These are phyloP conservation scores for Musa balbisiana DNA, from an alignment of 202 grass and related monocot species.

Conservation along the genomic window DNA sequence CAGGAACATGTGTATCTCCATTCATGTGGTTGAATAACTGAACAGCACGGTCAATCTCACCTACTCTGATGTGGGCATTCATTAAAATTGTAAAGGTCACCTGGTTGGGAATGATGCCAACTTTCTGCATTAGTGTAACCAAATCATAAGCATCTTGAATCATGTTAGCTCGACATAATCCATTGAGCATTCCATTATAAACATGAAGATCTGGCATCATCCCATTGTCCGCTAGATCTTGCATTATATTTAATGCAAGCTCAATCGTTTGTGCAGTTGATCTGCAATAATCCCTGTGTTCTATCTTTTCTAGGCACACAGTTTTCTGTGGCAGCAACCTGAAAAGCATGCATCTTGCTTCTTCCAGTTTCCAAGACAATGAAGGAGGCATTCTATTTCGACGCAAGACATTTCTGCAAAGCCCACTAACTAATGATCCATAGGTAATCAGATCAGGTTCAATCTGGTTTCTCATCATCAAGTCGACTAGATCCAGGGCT, in stretches of 20 bases:
- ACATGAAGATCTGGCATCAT: slow-evolving; percentile 34
- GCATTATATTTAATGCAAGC: slow-evolving; percentile 15
- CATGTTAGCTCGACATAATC: slow-evolving; percentile 33
- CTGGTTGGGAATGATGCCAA: slow-evolving; percentile 31
- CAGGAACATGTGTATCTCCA: slow-evolving; percentile 6
- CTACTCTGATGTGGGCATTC: slow-evolving; percentile 21
- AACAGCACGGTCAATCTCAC: slow-evolving; percentile 30
- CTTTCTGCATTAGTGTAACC: slow-evolving; percentile 26
- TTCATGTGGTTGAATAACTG: slow-evolving; percentile 34
- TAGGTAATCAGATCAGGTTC: slow-evolving; percentile 31
- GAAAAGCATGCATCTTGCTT: slow-evolving; percentile 29
- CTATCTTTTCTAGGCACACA: background rate
- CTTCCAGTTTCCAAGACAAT: slow-evolving; percentile 20
- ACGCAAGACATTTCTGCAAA: slow-evolving; percentile 25
- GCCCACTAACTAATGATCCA: slow-evolving; percentile 25
- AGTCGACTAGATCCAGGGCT: slow-evolving; percentile 27
- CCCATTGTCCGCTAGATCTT: slow-evolving; percentile 26
- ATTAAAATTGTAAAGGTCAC: slow-evolving; percentile 36
- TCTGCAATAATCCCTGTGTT: background rate
- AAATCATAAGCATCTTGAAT: slow-evolving; percentile 31
- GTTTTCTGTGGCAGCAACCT: slow-evolving; percentile 28
- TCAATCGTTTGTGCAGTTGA: slow-evolving; percentile 17
- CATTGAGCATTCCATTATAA: slow-evolving; percentile 36
- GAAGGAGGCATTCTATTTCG: slow-evolving; percentile 12
- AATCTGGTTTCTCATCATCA: slow-evolving; percentile 30